A percentile compares a stretch with the other conserved stretches of the same genome.
These are phyloP conservation scores for Beauveria brongniartii DNA, from an alignment of 2,329 filamentous ascomycete species.

Conservation along the genomic window DNA sequence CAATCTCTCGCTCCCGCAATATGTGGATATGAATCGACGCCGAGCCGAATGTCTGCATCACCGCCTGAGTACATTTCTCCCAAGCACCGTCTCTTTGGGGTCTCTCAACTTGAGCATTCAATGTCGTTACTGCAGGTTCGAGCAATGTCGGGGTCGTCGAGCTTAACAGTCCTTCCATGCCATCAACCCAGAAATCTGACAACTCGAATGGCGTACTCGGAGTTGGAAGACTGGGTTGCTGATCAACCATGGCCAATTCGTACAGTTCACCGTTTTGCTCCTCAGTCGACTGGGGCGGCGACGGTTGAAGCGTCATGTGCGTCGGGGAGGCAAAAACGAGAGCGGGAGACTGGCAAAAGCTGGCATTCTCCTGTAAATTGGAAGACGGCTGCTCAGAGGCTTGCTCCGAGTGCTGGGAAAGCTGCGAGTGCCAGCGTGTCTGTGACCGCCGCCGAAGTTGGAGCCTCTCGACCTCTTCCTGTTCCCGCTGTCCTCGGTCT, in stretches of 20 bases:
- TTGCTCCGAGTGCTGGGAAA: background rate
- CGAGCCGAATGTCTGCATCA: background rate
- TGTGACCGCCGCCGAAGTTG: background rate
- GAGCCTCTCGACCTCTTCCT: constrained; percentile 2
- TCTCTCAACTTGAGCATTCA: background rate
- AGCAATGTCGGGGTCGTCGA: background rate
- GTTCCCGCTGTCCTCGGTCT: constrained; percentile 1
- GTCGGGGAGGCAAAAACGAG: background rate
- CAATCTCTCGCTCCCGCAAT: background rate
- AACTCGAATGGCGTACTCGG: background rate
- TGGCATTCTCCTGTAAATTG: background rate
- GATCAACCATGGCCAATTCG: background rate
- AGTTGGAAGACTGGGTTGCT: background rate
- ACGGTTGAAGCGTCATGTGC: background rate
- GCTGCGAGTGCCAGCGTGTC: background rate
- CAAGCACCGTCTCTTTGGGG: background rate
- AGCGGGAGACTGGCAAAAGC: background rate
- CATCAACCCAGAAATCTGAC: background rate
- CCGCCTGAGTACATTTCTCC: background rate
- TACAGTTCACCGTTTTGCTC: background rate
- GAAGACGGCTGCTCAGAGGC: background rate
- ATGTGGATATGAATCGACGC: background rate
- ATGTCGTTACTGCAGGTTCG: background rate
- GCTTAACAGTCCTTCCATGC: background rate
- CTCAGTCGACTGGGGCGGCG: background rate